Evolutionary conservation across 148 eudicot genomes (phyloP), one percentile per base, ranked within the genome.

Genomic region (Silene conica): DNA sequence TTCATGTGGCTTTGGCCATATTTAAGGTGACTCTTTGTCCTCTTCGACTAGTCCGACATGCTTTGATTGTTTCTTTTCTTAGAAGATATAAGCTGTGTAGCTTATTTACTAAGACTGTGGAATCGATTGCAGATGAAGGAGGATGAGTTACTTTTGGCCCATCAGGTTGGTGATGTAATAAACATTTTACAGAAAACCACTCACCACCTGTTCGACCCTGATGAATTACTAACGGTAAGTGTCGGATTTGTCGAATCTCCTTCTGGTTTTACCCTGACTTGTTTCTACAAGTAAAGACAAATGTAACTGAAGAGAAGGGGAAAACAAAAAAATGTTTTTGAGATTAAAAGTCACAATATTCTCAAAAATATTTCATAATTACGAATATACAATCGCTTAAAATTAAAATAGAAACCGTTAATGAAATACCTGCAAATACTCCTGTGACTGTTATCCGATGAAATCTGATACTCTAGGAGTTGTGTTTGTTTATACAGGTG

Each of bases 191-290:
- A 95, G 73, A 90, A 79, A 76, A 87, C 89, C 71, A 92, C 96
- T 69, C 98, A 91, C 85, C 96, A 88, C 69, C 92, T 94, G 72
- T 94, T 94, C 77, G 98, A 94, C 83, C 98, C 98, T 28, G 98
- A 94, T 81, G 98, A 94, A 19, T 78, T 94, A 57, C 80, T 92
- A 70, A 92, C 92, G 86, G 98, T 92, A 84, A 82, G 72, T 50
- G 43, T 38, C 43, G 43, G 8, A 38, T 38, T 38, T 38, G 0
- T 21, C 69, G 38, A 63, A 61, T 10, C 64, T 55, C n/a, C 14
- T 26, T 34, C 41, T 34, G 41, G 41, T 34, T 34, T 34, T 38
- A 38, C 43, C 43, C 43, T 38, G 43, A 8, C 43, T 38, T 38
- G 8, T 38, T 6, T 8, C 43, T 38, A 38, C 43, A 38, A 38